A percentile compares a stretch with the other conserved stretches of the same genome.
Conservation (phyloP, 1,284 basidiomycete genomes). For the Naganishia cerealis region DNA sequence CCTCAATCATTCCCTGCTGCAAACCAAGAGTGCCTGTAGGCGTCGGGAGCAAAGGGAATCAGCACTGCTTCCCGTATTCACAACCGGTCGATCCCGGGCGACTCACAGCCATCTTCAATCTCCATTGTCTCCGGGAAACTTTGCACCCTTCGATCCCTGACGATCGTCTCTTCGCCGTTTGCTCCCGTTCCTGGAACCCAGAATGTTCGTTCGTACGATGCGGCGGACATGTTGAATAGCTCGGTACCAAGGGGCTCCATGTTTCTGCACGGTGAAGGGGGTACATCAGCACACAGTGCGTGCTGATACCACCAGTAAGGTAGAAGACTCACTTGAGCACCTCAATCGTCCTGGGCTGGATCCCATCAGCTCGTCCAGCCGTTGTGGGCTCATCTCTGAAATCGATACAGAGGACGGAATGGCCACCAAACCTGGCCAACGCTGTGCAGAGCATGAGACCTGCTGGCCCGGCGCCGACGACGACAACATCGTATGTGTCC, state of each 20-base stretch:
- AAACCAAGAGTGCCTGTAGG: slow-evolving; percentile 6
- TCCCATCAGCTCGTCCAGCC: slow-evolving; percentile 74
- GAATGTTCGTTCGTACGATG: slow-evolving; percentile 49
- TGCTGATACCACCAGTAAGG: no score
- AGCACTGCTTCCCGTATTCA: no score
- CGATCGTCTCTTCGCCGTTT: slow-evolving; percentile 36
- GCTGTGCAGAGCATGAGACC: slow-evolving; percentile 36
- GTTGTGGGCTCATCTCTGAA: slow-evolving; percentile 35
- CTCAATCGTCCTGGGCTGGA: slow-evolving; percentile 74
- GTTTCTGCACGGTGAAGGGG: slow-evolving; percentile 35
- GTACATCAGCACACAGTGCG: neutral
- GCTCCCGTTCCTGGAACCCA: slow-evolving; percentile 46
- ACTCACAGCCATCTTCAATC: slow-evolving; percentile 48
- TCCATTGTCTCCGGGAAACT: slow-evolving; percentile 49
- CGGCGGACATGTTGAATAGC: slow-evolving; percentile 42
- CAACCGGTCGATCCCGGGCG: neutral
- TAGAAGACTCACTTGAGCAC: slow-evolving; percentile 60
- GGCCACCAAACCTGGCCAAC: slow-evolving; percentile 28
- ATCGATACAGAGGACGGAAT: slow-evolving; percentile 30
- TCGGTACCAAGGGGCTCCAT: slow-evolving; percentile 49
- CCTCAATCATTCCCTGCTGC: slow-evolving; percentile 42
- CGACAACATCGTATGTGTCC: slow-evolving; percentile 57
- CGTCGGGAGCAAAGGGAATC: neutral
- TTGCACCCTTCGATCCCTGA: slow-evolving; percentile 45
- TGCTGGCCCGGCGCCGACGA: slow-evolving; percentile 57